Evolutionary conservation across 768 basidiomycete species (phyloP).

Genomic region (Clitopilus passeckerianus): DNA sequence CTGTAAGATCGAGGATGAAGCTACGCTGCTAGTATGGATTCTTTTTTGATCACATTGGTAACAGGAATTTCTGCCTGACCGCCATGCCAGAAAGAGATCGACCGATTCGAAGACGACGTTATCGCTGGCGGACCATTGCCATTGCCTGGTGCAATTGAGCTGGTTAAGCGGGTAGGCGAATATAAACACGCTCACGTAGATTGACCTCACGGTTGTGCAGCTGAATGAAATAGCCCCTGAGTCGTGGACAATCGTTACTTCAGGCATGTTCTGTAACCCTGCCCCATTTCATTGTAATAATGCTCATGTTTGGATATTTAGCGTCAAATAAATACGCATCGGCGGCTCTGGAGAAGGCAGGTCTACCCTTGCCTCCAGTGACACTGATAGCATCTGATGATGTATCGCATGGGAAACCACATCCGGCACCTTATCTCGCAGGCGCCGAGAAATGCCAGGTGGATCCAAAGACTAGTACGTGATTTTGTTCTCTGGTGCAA

Average conservation of each 20-base stretch:
- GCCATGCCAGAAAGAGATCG: slow-evolving; percentile 51
- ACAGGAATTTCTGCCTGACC: not conserved
- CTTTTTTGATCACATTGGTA: not conserved
- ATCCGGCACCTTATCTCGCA: slow-evolving; percentile 81
- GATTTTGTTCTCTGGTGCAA: not conserved
- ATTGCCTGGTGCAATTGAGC: slow-evolving; percentile 58
- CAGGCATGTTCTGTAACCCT: slow-evolving; percentile 43
- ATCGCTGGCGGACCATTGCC: slow-evolving; percentile 55
- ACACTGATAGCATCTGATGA: slow-evolving; percentile 74
- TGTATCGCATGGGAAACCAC: slow-evolving; percentile 72
- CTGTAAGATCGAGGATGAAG: slow-evolving; percentile 58
- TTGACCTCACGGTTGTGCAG: slow-evolving; percentile 12
- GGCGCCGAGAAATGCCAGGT: slow-evolving; percentile 60
- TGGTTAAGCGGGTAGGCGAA: slow-evolving; percentile 48
- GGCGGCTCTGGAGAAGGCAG: slow-evolving; percentile 59
- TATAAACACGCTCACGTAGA: not conserved
- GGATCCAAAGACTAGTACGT: slow-evolving; percentile 53
- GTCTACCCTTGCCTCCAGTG: slow-evolving; percentile 50
- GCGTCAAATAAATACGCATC: slow-evolving; percentile 73
- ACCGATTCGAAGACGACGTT: slow-evolving; percentile 76
- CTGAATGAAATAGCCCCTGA: slow-evolving; percentile 21
- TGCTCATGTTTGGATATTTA: slow-evolving; percentile 15
- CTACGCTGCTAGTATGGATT: slow-evolving; percentile 44
- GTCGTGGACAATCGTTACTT: slow-evolving; percentile 84
- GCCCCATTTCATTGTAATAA: too few species aligned